Percentiles rank a stretch among this genome's conserved stretches.
phyloP scores from a whole-genome alignment of 768 basidiomycete species.

The Kwoniella shandongensis region DNA sequence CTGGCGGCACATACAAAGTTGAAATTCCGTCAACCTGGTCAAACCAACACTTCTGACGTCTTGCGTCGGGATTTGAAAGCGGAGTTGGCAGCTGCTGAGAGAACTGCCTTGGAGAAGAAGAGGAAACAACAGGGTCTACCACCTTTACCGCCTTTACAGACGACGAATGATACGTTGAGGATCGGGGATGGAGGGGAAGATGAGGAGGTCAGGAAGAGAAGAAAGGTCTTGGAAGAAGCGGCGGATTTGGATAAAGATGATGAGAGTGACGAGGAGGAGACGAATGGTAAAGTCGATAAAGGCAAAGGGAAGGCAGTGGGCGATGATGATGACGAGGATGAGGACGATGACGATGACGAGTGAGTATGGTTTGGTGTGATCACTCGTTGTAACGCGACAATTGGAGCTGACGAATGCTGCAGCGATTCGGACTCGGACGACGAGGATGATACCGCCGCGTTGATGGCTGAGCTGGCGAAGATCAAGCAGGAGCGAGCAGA shows the following conservation, averaged over 20 bases:
- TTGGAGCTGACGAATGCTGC: background rate
- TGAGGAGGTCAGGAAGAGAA: conserved; percentile 66
- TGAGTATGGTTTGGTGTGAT: background rate
- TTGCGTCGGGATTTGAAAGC: conserved; percentile 74
- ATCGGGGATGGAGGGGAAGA: conserved; percentile 59
- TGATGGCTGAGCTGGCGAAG: conserved; percentile 95
- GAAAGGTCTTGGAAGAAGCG: conserved; percentile 83
- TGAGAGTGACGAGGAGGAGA: conserved; percentile 64
- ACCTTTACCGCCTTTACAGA: conserved; percentile 41
- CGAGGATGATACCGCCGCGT: conserved; percentile 89
- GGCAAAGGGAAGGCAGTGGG: conserved; percentile 53
- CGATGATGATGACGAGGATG: conserved; percentile 49
- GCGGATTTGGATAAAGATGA: conserved; percentile 88
- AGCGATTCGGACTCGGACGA: conserved; percentile 59
- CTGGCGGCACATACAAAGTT: conserved; percentile 96
- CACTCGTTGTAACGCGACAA: background rate
- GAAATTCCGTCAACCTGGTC: conserved; percentile 95
- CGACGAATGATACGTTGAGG: conserved; percentile 54
- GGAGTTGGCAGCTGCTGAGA: conserved; percentile 80
- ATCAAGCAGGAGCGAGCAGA: conserved; percentile 94
- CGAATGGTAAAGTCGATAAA: conserved; percentile 36
- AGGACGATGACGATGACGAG: conserved; percentile 40
- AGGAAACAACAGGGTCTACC: conserved; percentile 79
- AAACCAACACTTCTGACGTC: conserved; percentile 77
- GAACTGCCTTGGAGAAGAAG: conserved; percentile 85